phyloP scores from a whole-genome alignment of 768 basidiomycete genomes.

The Rhizopogon rudus region DNA sequence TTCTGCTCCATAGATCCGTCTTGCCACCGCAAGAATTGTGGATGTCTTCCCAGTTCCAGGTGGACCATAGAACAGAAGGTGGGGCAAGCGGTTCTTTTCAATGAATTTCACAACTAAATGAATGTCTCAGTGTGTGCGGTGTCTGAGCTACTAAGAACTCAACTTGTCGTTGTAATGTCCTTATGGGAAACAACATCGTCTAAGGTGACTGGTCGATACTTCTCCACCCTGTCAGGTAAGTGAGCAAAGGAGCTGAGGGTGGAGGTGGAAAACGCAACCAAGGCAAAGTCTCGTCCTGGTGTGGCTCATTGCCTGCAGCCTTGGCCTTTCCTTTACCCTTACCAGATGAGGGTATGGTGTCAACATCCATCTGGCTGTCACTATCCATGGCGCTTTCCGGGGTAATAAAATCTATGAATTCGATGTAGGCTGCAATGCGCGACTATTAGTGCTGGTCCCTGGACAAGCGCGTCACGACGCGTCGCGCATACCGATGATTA shows the following conservation, averaged over 20 bases:
- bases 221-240: constrained; percentile 76
- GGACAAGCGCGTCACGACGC: constrained; percentile 18
- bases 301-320: constrained; percentile 36
- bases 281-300: constrained; percentile 68
- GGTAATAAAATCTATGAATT: not conserved
- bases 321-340: constrained; percentile 68
- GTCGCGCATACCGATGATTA: constrained; percentile 4
- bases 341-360: constrained; percentile 23
- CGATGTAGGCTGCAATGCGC: not conserved
- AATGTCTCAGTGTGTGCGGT: constrained; percentile 1
- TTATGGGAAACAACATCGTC: constrained; percentile 96
- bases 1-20: constrained; percentile 85
- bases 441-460: not conserved
- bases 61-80: constrained; percentile 95
- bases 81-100: constrained; percentile 88
- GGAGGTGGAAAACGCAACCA: constrained; percentile 50
- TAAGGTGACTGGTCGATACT: constrained; percentile 88
- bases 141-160: not conserved
- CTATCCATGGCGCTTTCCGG: constrained; percentile 40
- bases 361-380: constrained; percentile 49
- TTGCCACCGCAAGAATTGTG: constrained; percentile 92
- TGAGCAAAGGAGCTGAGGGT: constrained; percentile 2
- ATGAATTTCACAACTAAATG: constrained; percentile 91
- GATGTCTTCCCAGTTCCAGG: constrained; percentile 99
- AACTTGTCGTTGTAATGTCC: constrained; percentile 93